phyloP scores from a whole-genome alignment of 2,329 filamentous ascomycete genomes.

The Aspergillus versicolor region DNA sequence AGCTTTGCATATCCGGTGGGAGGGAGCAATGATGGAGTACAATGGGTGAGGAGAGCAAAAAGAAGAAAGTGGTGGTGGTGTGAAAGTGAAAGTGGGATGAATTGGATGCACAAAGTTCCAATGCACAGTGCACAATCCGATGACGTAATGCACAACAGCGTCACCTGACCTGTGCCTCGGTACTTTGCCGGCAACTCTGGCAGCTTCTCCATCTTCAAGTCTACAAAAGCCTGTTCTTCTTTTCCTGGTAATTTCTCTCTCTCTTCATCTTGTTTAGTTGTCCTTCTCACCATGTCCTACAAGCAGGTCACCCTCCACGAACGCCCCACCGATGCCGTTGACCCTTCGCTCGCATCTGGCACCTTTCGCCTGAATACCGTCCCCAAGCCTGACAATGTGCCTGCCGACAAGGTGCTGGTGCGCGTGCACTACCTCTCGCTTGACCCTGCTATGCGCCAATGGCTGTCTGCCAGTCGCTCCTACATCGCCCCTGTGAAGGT shows the following conservation, averaged over 20 bases:
- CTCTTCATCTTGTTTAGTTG: constrained; percentile 7
- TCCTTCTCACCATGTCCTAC: constrained; percentile 17
- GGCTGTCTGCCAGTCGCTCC: constrained; percentile 60
- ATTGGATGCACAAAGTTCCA: too few relatives aligned
- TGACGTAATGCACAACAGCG: neutral
- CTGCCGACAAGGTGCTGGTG: constrained; percentile 60
- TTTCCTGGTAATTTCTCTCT: neutral
- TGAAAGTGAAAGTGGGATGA: too few relatives aligned
- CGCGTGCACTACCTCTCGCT: constrained; percentile 64
- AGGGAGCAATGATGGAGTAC: neutral
- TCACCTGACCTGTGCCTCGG: too few relatives aligned
- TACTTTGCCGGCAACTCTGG: too few relatives aligned
- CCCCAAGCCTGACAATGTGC: constrained; percentile 28
- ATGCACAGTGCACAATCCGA: neutral
- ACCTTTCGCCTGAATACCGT: constrained; percentile 36
- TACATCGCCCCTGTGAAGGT: constrained; percentile 69
- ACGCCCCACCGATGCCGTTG: constrained; percentile 33
- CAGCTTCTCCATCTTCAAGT: too few relatives aligned
- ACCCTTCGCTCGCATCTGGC: constrained; percentile 34
- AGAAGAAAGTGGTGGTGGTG: neutral
- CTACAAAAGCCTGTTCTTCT: neutral
- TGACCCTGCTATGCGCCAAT: constrained; percentile 75
- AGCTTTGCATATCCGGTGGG: neutral
- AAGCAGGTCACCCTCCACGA: constrained; percentile 39
- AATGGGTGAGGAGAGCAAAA: neutral